Evolutionary conservation across 768 basidiomycete species (phyloP).

Genomic region (Tylopilus felleus): DNA sequence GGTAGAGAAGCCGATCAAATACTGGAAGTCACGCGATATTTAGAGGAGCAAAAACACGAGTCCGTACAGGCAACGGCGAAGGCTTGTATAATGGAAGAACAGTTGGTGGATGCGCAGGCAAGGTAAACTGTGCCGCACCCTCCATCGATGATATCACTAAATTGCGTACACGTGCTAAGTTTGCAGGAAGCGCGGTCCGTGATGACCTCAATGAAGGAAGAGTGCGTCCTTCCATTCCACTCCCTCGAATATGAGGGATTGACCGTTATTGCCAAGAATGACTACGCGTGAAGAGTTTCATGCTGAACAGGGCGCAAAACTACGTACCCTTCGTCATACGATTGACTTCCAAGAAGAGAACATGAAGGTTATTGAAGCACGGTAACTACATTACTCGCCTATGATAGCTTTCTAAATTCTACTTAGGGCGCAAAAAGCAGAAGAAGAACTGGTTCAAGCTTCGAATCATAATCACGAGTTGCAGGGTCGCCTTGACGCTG

Average conservation of each 20-base stretch:
- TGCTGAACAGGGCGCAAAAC: conserved; percentile 25
- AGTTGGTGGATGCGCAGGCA: conserved; percentile 19
- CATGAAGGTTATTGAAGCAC: conserved; percentile 24
- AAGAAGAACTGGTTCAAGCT: conserved; percentile 17
- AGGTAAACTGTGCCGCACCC: conserved; percentile 11
- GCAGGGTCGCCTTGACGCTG: conserved; percentile 27
- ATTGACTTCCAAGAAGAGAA: conserved; percentile 30
- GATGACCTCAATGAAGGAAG: conserved; percentile 30
- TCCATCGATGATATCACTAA: conserved; percentile 10
- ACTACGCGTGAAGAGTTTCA: conserved; percentile 19
- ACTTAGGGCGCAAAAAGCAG: conserved; percentile 18
- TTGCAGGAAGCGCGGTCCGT: conserved; percentile 26
- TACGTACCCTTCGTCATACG: conserved; percentile 31
- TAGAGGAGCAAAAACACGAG: conserved; percentile 30
- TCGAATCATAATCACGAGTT: conserved; percentile 25
- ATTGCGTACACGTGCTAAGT: conserved; percentile 11
- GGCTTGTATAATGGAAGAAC: conserved; percentile 28
- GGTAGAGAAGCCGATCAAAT: conserved; percentile 20
- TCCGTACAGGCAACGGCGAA: conserved; percentile 22
- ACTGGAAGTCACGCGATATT: conserved; percentile 19
- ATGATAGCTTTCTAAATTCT: conserved; percentile 9
- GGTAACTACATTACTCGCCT: conserved; percentile 12
- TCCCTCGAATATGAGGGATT: conserved; percentile 10
- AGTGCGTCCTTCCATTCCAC: conserved; percentile 27
- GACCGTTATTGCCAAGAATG: conserved; percentile 19